Evolutionary conservation across 176 grass and related monocot genomes (phyloP), one percentile per base, ranked within the genome.

Genomic region (Aechmea fasciata): DNA sequence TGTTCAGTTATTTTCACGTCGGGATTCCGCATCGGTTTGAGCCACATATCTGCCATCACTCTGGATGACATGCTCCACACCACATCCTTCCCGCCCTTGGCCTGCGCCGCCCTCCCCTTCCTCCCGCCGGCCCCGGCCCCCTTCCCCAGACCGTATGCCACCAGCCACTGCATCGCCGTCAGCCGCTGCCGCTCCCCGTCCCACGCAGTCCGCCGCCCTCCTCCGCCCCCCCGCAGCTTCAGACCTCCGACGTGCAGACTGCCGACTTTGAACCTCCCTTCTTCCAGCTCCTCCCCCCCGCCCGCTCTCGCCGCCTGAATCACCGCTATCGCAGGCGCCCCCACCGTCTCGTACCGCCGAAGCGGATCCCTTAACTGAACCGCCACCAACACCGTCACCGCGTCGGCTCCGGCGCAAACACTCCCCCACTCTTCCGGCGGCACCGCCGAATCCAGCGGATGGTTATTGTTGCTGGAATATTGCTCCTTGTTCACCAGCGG

Each of bases 31-130:
- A 86, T 73, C 47, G 89, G 78, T 73, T 78, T 93, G 23, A 99
- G 87, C 94, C 94, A 99, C 87, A 99, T 99, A 50, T 90, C 94
- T 23, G 94, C 94, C 84, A 99, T 87, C 57, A 99, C 72, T 63
- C 89, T 82, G 53, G 94, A 90, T 70, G 94, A 90, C 75, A 93
- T 87, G 75, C 94, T 93, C 89, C 89, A 93, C 0, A 99, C 50
- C 71, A 77, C 78, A 28, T 93, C 89, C 2, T 81, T 57, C 1
- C 75, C 76, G 11, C 29, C 64, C 80, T 87, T 90, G 47, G 61
- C 74, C 0, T 76, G 51, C 12, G 57, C 71, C 25, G 57, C 24
- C 51, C 20, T 33, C 48, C 75, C 78, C 86, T 88, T 99, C 70
- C 48, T 79, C 51, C 79, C 78, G 33, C 33, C 33, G 33, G 33